These are phyloP conservation scores for Silene conica DNA, from an alignment of 148 eudicot genomes.

Conservation along the genomic window DNA sequence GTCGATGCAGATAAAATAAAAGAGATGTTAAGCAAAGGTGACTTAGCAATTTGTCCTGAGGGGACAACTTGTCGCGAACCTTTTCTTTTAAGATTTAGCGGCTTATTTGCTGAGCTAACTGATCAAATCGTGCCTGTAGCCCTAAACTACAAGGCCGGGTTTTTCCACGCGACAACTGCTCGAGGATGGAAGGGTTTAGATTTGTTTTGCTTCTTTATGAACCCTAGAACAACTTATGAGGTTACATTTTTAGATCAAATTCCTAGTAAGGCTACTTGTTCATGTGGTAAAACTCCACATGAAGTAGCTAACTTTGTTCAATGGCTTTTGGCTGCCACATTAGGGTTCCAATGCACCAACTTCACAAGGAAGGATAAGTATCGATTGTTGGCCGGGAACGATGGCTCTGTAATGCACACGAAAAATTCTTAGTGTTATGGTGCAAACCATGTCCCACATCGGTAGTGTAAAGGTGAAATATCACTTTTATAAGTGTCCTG, in stretches of 20 bases:
- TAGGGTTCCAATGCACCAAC: slow-evolving; percentile 34
- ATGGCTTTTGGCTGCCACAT: slow-evolving; percentile 25
- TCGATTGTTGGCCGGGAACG: slow-evolving; percentile 27
- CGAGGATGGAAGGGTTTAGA: slow-evolving; percentile 50
- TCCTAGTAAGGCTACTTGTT: slow-evolving; percentile 28
- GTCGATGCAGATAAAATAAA: slow-evolving; percentile 23
- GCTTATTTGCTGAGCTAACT: slow-evolving; percentile 37
- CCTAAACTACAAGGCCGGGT: slow-evolving; percentile 23
- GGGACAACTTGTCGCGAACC: slow-evolving; percentile 40
- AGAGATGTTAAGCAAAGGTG: slow-evolving; percentile 12
- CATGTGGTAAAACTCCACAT: slow-evolving; percentile 25
- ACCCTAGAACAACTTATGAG: slow-evolving; percentile 38
- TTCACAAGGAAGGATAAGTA: slow-evolving; percentile 37
- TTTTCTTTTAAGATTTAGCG: slow-evolving; percentile 30
- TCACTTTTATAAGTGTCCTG: too few species aligned
- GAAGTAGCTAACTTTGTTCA: slow-evolving; percentile 48
- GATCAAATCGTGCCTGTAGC: slow-evolving; percentile 39
- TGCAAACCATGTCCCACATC: too few species aligned
- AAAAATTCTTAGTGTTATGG: slow-evolving; percentile 2
- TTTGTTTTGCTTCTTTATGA: slow-evolving; percentile 45
- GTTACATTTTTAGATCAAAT: slow-evolving; percentile 44
- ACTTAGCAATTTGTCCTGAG: slow-evolving; percentile 30
- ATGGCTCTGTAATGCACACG: neutral
- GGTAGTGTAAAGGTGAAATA: too few species aligned
- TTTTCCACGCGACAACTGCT: slow-evolving; percentile 45